phyloP scores from a whole-genome alignment of 2,329 filamentous ascomycete genomes.

The Exophiala mesophila region DNA sequence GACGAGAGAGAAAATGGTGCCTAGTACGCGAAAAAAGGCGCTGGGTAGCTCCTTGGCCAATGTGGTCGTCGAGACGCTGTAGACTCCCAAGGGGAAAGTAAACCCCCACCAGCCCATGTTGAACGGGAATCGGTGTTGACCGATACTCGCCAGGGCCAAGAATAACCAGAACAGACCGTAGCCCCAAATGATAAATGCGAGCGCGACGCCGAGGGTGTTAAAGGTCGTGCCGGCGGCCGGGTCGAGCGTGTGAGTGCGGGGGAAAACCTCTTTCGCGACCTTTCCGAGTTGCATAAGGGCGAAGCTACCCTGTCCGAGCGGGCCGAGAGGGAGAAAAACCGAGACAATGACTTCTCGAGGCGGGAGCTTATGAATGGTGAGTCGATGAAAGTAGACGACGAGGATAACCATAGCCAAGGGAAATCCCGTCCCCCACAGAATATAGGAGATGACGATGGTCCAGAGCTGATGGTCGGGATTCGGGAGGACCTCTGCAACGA shows the following conservation, averaged over 20 bases:
- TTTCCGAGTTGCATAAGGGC: constrained; percentile 48
- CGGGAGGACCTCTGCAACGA: constrained; percentile 56
- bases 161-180: constrained; percentile 53
- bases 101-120: constrained; percentile 60
- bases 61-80: too few relatives aligned
- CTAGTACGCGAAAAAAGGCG: constrained; percentile 51
- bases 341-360: constrained; percentile 64
- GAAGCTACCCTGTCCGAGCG: constrained; percentile 46
- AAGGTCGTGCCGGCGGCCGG: constrained; percentile 48
- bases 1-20: constrained; percentile 49
- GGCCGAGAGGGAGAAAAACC: constrained; percentile 62
- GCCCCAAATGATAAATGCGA: constrained; percentile 53
- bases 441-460: constrained; percentile 61
- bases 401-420: constrained; percentile 59
- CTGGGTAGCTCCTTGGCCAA: constrained; percentile 49
- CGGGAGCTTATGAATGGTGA: constrained; percentile 62
- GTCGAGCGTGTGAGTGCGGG: constrained; percentile 35
- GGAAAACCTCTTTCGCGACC: constrained; percentile 40
- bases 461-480: constrained; percentile 52
- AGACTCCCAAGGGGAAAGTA: constrained; percentile 49
- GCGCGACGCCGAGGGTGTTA: constrained; percentile 54
- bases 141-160: constrained; percentile 46
- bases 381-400: constrained; percentile 64
- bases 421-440: constrained; percentile 63
- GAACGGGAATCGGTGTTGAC: constrained; percentile 45